Conservation (phyloP, 179 eudicot species). For the Beta macrorhiza region DNA sequence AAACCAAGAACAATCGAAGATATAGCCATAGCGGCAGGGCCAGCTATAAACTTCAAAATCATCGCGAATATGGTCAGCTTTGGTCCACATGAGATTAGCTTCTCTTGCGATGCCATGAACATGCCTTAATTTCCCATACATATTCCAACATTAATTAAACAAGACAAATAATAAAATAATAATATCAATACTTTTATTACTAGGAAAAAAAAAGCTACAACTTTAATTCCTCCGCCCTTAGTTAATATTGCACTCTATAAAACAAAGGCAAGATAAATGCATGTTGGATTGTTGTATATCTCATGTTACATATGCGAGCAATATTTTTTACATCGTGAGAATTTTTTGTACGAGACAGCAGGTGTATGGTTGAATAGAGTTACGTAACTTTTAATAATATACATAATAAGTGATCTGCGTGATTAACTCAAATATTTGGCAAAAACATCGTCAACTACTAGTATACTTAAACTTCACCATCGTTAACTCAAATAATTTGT, state of each 20-base stretch:
- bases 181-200: background rate
- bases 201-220: too few species aligned
- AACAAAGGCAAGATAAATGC: background rate
- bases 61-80: conserved; percentile 52
- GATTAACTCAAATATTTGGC: too few species aligned
- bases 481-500: too few species aligned
- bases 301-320: too few species aligned
- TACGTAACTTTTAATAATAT: too few species aligned
- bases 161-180: background rate
- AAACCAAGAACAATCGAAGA: conserved; percentile 57
- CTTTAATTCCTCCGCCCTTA: too few species aligned
- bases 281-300: background rate
- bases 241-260: background rate
- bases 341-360: background rate
- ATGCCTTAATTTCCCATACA: conserved; percentile 39
- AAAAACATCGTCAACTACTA: too few species aligned
- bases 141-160: background rate
- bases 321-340: background rate
- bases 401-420: too few species aligned
- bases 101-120: conserved; percentile 81
- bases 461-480: too few species aligned
- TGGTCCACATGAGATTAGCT: conserved; percentile 63
- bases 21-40: conserved; percentile 60
- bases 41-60: conserved; percentile 67
- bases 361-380: too few species aligned